Percentiles rank a stretch among this genome's conserved stretches.
Evolutionary conservation across 2,329 filamentous ascomycete species (phyloP).

Genomic region (Cladosporium oxysporum): DNA sequence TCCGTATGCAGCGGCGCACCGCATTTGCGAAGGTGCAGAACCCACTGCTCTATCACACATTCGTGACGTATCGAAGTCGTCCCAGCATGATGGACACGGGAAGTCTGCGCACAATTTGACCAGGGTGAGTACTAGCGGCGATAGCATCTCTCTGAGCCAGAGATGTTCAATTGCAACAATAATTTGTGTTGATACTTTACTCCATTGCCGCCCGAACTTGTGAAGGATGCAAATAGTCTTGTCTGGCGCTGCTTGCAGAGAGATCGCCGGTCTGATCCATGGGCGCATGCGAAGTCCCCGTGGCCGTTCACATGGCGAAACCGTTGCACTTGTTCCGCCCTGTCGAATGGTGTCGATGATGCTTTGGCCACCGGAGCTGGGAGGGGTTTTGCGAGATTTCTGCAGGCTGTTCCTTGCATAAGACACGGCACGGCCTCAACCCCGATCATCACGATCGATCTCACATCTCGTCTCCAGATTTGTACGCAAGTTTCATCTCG

Average conservation of each 20-base stretch:
- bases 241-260: background rate
- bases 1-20: slow-evolving; percentile 8
- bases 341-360: slow-evolving; percentile 16
- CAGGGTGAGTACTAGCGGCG: slow-evolving; percentile 10
- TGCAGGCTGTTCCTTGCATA: slow-evolving; percentile 15
- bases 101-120: slow-evolving; percentile 6
- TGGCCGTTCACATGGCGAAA: slow-evolving; percentile 4
- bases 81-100: slow-evolving; percentile 13
- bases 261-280: background rate
- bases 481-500: slow-evolving; percentile 1
- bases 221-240: background rate
- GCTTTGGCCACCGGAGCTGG: slow-evolving; percentile 12
- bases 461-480: slow-evolving; percentile 9
- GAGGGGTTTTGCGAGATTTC: slow-evolving; percentile 14
- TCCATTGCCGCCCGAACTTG: background rate
- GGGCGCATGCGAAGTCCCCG: background rate
- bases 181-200: background rate
- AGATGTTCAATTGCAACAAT: background rate
- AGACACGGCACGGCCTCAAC: slow-evolving; percentile 11
- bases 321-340: slow-evolving; percentile 5
- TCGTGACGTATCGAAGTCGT: slow-evolving; percentile 17
- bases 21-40: slow-evolving; percentile 14
- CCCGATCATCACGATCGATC: slow-evolving; percentile 14
- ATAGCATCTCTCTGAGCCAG: background rate
- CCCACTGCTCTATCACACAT: slow-evolving; percentile 3